Evolutionary conservation across 2,329 filamentous ascomycete species (phyloP).

Genomic region (Exophiala alcalophila): DNA sequence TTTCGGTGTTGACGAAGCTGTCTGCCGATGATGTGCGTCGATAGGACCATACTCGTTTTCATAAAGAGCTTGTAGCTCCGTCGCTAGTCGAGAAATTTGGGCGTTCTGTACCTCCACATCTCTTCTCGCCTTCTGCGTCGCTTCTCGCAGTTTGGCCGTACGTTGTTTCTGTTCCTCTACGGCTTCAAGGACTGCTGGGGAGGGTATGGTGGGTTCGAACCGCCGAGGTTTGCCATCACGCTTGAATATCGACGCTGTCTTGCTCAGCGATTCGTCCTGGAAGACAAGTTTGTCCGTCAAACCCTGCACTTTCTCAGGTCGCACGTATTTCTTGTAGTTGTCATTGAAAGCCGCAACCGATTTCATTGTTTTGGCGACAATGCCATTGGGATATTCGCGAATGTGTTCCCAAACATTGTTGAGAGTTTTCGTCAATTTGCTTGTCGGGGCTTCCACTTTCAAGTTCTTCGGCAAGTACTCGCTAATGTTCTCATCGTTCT

Average conservation of each 20-base stretch:
- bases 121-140: slow-evolving; percentile 9
- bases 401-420: slow-evolving; percentile 26
- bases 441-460: slow-evolving; percentile 7
- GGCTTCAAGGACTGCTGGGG: slow-evolving; percentile 8
- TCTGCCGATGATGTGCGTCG: slow-evolving; percentile 19
- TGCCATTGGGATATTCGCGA: slow-evolving; percentile 26
- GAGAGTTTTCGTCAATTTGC: slow-evolving; percentile 14
- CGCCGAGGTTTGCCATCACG: not conserved
- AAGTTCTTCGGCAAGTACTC: not conserved
- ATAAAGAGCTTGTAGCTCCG: slow-evolving; percentile 29
- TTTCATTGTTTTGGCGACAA: slow-evolving; percentile 30
- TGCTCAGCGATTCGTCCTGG: slow-evolving; percentile 19
- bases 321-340: slow-evolving; percentile 22
- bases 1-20: not conserved
- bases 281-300: slow-evolving; percentile 24
- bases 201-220: slow-evolving; percentile 11
- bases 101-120: slow-evolving; percentile 11
- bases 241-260: slow-evolving; percentile 23
- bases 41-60: slow-evolving; percentile 30
- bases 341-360: slow-evolving; percentile 21
- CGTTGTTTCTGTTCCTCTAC: slow-evolving; percentile 5
- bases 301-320: slow-evolving; percentile 7
- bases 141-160: slow-evolving; percentile 11
- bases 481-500: slow-evolving; percentile 11
- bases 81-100: slow-evolving; percentile 19